phyloP scores from a whole-genome alignment of 768 basidiomycete species.

The Rhizopogon vinicolor region DNA sequence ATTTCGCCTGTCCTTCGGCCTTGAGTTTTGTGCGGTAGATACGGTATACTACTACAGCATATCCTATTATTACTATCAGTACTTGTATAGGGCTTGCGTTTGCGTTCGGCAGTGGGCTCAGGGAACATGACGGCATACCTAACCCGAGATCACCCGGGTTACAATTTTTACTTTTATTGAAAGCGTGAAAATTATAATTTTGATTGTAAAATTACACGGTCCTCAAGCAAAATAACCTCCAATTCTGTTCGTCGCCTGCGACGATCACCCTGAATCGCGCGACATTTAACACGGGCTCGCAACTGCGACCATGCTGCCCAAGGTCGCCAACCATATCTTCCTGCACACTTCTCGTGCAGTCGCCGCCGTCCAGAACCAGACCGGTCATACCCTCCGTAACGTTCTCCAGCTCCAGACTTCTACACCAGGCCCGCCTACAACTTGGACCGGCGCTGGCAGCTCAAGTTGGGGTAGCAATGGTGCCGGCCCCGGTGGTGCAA shows the following conservation, averaged over 20 bases:
- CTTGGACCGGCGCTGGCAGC: conserved; percentile 37
- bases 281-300: conserved; percentile 1
- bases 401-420: conserved; percentile 66
- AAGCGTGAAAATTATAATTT: not conserved
- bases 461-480: conserved; percentile 53
- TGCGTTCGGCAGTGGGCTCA: conserved; percentile 5
- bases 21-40: no score
- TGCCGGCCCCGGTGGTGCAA: conserved; percentile 67
- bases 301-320: conserved; percentile 62
- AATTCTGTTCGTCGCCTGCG: not conserved
- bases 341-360: conserved; percentile 75
- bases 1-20: not conserved
- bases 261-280: not conserved
- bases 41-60: not conserved
- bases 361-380: conserved; percentile 70
- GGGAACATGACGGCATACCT: not conserved
- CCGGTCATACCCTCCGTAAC: conserved; percentile 64
- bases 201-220: not conserved
- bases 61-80: not conserved
- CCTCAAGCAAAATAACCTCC: not conserved
- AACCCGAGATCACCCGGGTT: conserved; percentile 18
- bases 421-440: conserved; percentile 36
- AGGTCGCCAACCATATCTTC: conserved; percentile 75
- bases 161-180: conserved; percentile 13
- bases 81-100: conserved; percentile 4